Evolutionary conservation across 2,329 filamentous ascomycete genomes (phyloP).

Genomic region (Xylaria sp.): DNA sequence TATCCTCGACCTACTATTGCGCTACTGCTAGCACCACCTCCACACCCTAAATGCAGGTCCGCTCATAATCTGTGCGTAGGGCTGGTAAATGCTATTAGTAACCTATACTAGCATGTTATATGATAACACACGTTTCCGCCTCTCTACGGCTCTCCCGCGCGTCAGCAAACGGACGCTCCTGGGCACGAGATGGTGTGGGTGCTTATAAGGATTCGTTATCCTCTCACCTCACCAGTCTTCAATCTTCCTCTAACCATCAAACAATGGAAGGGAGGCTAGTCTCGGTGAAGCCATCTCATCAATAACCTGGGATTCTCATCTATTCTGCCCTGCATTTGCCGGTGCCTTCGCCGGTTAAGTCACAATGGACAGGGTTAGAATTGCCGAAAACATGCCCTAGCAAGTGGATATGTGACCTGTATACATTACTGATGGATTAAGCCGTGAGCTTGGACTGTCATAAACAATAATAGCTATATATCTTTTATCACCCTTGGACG

Average conservation of each 20-base stretch:
- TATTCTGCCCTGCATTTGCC: not conserved
- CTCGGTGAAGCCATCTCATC: not conserved
- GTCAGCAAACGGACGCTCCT: not conserved
- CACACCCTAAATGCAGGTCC: not conserved
- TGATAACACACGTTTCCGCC: not conserved
- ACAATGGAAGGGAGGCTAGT: not conserved
- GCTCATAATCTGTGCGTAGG: not conserved
- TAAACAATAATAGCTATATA: too few relatives aligned
- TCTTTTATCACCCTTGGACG: too few relatives aligned
- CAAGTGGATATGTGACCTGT: not conserved
- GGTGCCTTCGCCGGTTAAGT: not conserved
- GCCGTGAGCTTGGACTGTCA: not conserved
- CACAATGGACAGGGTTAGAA: not conserved
- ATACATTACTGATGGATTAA: not conserved
- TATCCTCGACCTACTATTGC: not conserved
- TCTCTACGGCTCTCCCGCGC: not conserved
- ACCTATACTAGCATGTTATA: not conserved
- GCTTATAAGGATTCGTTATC: not conserved
- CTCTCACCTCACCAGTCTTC: not conserved
- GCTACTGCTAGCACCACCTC: slow-evolving; percentile 1
- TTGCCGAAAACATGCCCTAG: not conserved
- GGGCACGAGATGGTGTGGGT: not conserved
- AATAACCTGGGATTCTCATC: not conserved
- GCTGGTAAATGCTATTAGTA: not conserved
- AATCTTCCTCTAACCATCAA: not conserved